Conservation (phyloP, 176 grass and related monocot species). For the Carex parvula region DNA sequence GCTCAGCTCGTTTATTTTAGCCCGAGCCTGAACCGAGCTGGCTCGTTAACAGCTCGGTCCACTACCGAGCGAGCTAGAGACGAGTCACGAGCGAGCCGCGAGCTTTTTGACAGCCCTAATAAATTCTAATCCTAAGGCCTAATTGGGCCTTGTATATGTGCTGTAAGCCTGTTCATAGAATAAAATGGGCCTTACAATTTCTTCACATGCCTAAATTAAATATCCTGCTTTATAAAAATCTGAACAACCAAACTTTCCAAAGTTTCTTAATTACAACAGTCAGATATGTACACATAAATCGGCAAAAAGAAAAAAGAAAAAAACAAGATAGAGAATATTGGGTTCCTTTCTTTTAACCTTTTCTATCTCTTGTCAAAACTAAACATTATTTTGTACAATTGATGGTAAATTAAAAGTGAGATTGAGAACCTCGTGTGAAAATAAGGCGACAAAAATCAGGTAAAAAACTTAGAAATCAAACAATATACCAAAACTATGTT, state of each 20-base stretch:
- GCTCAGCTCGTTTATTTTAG: too few species aligned
- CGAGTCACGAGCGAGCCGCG: too few species aligned
- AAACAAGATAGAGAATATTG: too few species aligned
- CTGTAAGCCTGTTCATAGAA: not conserved
- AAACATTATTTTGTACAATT: not conserved
- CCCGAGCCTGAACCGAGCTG: too few species aligned
- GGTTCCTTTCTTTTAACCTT: too few species aligned
- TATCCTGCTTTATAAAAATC: not conserved
- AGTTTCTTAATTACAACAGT: not conserved
- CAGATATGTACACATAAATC: not conserved
- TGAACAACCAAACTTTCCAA: not conserved
- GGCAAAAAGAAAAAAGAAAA: not conserved
- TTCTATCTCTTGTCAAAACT: too few species aligned
- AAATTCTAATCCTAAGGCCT: not conserved
- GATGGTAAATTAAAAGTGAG: not conserved
- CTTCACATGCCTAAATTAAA: not conserved
- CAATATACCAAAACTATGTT: not conserved
- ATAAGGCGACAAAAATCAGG: not conserved
- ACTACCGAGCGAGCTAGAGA: too few species aligned
- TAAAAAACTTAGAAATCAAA: not conserved
- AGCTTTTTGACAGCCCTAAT: too few species aligned
- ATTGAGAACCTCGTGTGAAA: not conserved
- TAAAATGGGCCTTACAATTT: not conserved
- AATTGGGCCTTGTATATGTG: not conserved
- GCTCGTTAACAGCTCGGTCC: too few species aligned